Conservation (phyloP, 257 asterid genomes). For the Cordia subcordata region DNA sequence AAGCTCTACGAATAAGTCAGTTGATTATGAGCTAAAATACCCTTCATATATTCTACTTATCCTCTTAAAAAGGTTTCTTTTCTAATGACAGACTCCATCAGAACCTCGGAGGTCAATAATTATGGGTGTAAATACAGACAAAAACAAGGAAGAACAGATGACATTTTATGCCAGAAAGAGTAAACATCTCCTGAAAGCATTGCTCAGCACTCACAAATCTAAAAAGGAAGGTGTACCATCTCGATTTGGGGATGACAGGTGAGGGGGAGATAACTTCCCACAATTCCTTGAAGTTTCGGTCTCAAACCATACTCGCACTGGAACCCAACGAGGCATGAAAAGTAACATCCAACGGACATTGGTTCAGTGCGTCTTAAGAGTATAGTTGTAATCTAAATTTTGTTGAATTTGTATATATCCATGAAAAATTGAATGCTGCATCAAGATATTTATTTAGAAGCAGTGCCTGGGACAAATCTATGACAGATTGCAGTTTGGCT, state of each 20-base stretch:
- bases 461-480: too few species aligned
- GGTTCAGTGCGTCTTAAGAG: too few species aligned
- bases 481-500: too few species aligned
- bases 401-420: too few species aligned
- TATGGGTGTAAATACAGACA: constrained; percentile 27
- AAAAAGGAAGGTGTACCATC: constrained; percentile 32
- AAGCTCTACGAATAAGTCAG: neutral
- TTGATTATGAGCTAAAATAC: neutral
- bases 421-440: too few species aligned
- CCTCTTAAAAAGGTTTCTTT: neutral
- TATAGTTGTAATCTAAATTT: too few species aligned
- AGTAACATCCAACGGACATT: too few species aligned
- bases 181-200: constrained; percentile 53
- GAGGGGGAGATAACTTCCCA: neutral
- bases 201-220: constrained; percentile 48
- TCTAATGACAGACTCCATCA: constrained; percentile 44
- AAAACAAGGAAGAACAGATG: constrained; percentile 30
- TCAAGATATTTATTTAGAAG: too few species aligned
- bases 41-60: neutral
- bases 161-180: constrained; percentile 43
- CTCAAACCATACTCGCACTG: too few species aligned
- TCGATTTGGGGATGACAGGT: constrained; percentile 28
- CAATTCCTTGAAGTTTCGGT: neutral
- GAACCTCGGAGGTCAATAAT: constrained; percentile 46
- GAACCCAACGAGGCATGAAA: too few species aligned